Conservation (phyloP, 108 stramenopile genomes). For the Aurantiochytrium sp. region DNA sequence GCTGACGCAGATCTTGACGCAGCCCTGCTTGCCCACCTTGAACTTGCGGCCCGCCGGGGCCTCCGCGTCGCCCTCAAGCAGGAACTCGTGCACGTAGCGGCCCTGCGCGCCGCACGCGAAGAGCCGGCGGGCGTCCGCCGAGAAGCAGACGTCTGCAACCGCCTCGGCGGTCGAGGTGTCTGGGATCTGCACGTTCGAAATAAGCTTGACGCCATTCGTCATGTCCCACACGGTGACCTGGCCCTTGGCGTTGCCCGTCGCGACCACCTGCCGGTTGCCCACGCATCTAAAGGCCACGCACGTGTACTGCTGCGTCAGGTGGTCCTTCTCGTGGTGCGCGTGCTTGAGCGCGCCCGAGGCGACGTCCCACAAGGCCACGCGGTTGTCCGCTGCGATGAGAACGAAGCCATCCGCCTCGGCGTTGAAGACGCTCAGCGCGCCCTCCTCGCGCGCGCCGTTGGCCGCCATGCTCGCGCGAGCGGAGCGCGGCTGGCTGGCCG, state of each 20-base stretch:
- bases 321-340: not conserved
- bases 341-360: not conserved
- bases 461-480: too few species aligned
- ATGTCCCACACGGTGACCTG: not conserved
- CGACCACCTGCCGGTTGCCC: not conserved
- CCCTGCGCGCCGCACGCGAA: not conserved
- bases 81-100: slow-evolving; percentile 19
- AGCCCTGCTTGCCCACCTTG: not conserved
- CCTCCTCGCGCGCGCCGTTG: not conserved
- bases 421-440: not conserved
- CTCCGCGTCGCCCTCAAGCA: not conserved
- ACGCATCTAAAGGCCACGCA: not conserved
- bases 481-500: too few species aligned
- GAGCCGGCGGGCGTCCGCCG: not conserved
- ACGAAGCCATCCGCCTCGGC: not conserved
- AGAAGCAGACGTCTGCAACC: not conserved
- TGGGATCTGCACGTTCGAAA: not conserved
- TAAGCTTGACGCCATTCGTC: not conserved
- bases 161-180: not conserved
- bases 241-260: not conserved
- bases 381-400: not conserved
- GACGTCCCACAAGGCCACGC: slow-evolving; percentile 2
- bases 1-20: not conserved
- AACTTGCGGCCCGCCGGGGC: not conserved
- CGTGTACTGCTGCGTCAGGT: not conserved